Conservation (phyloP, 768 basidiomycete species). For the Panus rudis region DNA sequence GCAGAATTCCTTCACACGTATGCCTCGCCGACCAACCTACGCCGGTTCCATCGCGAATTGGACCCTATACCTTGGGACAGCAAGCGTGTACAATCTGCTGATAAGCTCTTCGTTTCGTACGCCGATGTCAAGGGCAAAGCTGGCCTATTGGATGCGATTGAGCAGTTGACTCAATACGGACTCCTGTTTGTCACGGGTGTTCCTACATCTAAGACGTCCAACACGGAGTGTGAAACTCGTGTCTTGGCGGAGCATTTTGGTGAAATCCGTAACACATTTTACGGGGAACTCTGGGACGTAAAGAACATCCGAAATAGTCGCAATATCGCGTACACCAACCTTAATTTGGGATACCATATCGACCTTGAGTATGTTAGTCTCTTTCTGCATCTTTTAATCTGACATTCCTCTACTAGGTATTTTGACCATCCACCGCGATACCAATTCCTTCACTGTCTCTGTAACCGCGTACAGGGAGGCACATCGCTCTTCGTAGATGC, state of each 20-base stretch:
- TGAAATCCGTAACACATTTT: constrained; percentile 80
- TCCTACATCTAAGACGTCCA: constrained; percentile 50
- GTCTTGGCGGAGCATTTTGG: constrained; percentile 64
- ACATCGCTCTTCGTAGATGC: constrained; percentile 84
- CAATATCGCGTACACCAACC: constrained; percentile 94
- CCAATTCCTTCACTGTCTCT: constrained; percentile 87
- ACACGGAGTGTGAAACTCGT: constrained; percentile 60
- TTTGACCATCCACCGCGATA: constrained; percentile 88
- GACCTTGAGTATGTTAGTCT: constrained; percentile 73
- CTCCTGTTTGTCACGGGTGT: constrained; percentile 69
- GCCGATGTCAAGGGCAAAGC: constrained; percentile 34
- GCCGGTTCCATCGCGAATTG: constrained; percentile 39
- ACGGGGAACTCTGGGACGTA: constrained; percentile 87
- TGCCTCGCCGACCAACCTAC: constrained; percentile 29
- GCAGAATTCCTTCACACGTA: constrained; percentile 43
- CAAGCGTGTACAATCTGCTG: constrained; percentile 25
- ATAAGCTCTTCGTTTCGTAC: constrained; percentile 49
- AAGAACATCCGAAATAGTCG: constrained; percentile 62
- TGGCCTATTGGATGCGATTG: constrained; percentile 52
- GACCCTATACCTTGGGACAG: constrained; percentile 39
- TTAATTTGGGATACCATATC: constrained; percentile 85
- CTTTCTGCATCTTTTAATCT: not conserved
- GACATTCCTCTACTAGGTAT: constrained; percentile 39
- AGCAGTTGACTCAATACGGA: constrained; percentile 66
- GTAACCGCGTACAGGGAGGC: constrained; percentile 80